A percentile compares a stretch with the other conserved stretches of the same genome.
phyloP scores from a whole-genome alignment of 73 alveolate species.

The Breviolum minutum region DNA sequence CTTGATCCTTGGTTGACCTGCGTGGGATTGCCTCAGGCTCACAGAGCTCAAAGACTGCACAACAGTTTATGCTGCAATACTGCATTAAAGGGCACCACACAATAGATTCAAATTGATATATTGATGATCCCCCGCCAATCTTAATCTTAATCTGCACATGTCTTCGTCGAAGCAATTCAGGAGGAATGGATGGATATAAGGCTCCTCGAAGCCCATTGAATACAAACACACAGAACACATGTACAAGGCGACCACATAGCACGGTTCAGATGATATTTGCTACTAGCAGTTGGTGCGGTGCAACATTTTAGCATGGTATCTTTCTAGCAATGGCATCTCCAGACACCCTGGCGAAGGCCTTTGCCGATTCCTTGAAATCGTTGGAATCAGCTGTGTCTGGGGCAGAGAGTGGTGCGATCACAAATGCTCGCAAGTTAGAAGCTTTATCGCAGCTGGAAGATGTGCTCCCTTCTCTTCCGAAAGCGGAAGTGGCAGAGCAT shows the following conservation, averaged over 20 bases:
- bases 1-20: no score
- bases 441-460: conserved; percentile 62
- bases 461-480: conserved; percentile 19
- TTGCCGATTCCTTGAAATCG: conserved; percentile 51
- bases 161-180: no score
- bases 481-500: conserved; percentile 26
- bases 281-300: background rate
- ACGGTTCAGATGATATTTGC: background rate
- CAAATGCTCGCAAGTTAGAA: conserved; percentile 85
- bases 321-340: background rate
- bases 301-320: background rate
- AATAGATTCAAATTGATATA: no score
- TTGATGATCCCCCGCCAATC: no score
- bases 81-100: no score
- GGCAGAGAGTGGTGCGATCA: conserved; percentile 71
- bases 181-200: no score
- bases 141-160: no score
- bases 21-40: no score
- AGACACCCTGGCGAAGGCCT: conserved; percentile 41
- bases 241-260: background rate
- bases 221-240: background rate
- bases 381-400: conserved; percentile 77
- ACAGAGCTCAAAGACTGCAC: no score
- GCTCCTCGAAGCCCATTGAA: background rate
- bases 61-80: no score